These are phyloP conservation scores for Takashimella tepidaria DNA, from an alignment of 1,284 basidiomycete species.

Conservation along the genomic window DNA sequence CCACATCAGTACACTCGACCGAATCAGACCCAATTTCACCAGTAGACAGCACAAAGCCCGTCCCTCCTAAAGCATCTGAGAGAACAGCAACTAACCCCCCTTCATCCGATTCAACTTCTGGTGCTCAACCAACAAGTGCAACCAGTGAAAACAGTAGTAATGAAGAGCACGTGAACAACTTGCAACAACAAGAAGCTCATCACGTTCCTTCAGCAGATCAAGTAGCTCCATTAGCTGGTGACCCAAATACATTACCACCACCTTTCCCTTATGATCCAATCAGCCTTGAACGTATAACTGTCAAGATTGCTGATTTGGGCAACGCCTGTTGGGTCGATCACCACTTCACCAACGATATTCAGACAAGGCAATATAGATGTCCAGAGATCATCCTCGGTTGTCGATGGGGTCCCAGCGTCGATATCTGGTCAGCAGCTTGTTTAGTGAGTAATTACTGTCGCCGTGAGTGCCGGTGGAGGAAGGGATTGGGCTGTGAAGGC, in stretches of 20 bases:
- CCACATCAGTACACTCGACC: constrained; percentile 37
- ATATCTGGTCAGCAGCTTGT: constrained; percentile 94
- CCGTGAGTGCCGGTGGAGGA: not conserved
- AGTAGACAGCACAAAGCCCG: not conserved
- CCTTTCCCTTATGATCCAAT: constrained; percentile 55
- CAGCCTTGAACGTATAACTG: constrained; percentile 79
- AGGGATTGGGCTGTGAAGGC: too few relatives aligned
- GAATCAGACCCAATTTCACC: constrained; percentile 24
- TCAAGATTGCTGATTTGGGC: constrained; percentile 97
- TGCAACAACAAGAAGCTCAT: constrained; percentile 33
- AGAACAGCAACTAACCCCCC: not conserved
- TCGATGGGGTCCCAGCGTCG: constrained; percentile 84
- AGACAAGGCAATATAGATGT: constrained; percentile 94
- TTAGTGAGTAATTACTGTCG: constrained; percentile 57
- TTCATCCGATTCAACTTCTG: too few relatives aligned
- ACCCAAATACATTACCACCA: constrained; percentile 54
- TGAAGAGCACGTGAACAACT: constrained; percentile 34
- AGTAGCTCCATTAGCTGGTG: constrained; percentile 52
- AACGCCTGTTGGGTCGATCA: constrained; percentile 62
- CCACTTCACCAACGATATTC: constrained; percentile 53
- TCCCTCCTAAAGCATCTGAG: constrained; percentile 1
- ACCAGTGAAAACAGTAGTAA: constrained; percentile 18
- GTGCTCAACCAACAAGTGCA: too few relatives aligned
- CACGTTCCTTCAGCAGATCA: constrained; percentile 26
- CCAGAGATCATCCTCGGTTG: constrained; percentile 96